Evolutionary conservation across 805 yeast genomes (phyloP).

Genomic region (Yueomyces sp.): DNA sequence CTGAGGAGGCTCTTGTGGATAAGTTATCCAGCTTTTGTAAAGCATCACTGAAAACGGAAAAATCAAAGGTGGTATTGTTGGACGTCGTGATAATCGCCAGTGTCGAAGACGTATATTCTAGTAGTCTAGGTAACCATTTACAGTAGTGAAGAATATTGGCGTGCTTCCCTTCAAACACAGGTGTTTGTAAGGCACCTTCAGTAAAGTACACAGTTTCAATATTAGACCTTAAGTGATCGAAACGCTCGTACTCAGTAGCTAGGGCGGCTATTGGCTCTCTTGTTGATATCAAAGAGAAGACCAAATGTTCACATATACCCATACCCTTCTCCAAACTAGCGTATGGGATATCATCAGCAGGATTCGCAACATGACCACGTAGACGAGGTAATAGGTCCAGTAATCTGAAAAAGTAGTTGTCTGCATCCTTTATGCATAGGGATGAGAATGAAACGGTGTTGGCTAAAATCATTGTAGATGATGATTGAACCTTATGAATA

Average conservation of each 20-base stretch:
- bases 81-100: slow-evolving; percentile 4
- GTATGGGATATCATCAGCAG: slow-evolving; percentile 59
- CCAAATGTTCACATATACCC: slow-evolving; percentile 60
- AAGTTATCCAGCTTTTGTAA: slow-evolving; percentile 4
- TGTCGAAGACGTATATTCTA: slow-evolving; percentile 21
- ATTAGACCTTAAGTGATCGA: slow-evolving; percentile 9
- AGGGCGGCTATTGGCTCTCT: slow-evolving; percentile 33
- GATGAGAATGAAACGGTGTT: slow-evolving; percentile 33
- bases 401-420: slow-evolving; percentile 46
- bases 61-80: too few species aligned
- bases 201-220: slow-evolving; percentile 12
- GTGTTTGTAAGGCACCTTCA: slow-evolving; percentile 10
- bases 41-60: neutral
- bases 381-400: slow-evolving; percentile 73
- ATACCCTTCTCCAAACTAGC: slow-evolving; percentile 64
- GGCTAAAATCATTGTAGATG: slow-evolving; percentile 51
- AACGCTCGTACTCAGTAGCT: slow-evolving; percentile 8
- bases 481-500: slow-evolving; percentile 45
- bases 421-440: slow-evolving; percentile 32
- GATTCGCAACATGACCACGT: slow-evolving; percentile 45
- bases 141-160: slow-evolving; percentile 7
- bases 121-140: slow-evolving; percentile 24
- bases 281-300: slow-evolving; percentile 41
- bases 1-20: slow-evolving; percentile 2
- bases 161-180: slow-evolving; percentile 4